A percentile compares a stretch with the other conserved stretches of the same genome.
Evolutionary conservation across 768 basidiomycete species (phyloP).

Genomic region (Myochromella boudieri): DNA sequence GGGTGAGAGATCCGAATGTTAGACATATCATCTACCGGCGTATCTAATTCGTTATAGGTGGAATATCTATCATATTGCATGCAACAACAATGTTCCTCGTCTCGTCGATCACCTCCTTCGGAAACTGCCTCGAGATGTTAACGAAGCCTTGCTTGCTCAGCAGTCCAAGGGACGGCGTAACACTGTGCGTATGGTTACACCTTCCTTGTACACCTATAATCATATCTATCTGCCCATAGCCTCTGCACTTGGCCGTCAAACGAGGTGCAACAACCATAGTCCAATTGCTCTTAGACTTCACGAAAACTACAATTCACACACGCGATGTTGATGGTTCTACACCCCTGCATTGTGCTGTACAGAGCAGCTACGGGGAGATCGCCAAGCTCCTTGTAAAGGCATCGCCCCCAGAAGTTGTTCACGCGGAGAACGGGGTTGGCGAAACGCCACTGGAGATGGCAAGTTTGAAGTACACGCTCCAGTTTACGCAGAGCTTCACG

Average conservation of each 20-base stretch:
- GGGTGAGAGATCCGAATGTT: conserved; percentile 39
- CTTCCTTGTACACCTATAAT: not conserved
- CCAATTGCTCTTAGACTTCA: conserved; percentile 37
- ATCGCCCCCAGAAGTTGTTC: conserved; percentile 36
- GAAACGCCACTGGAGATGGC: conserved; percentile 41
- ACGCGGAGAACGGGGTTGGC: conserved; percentile 52
- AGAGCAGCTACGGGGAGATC: conserved; percentile 31
- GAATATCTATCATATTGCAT: conserved; percentile 57
- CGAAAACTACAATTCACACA: conserved; percentile 31
- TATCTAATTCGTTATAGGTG: conserved; percentile 32
- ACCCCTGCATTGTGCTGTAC: conserved; percentile 50
- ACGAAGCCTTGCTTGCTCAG: conserved; percentile 41
- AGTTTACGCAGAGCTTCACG: conserved; percentile 15
- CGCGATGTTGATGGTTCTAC: conserved; percentile 51
- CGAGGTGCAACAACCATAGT: conserved; percentile 26
- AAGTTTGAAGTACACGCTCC: conserved; percentile 25
- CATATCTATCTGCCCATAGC: conserved; percentile 32
- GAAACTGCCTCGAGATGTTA: conserved; percentile 51
- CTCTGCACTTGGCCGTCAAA: conserved; percentile 54
- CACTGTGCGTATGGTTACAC: conserved; percentile 34
- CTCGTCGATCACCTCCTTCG: conserved; percentile 44
- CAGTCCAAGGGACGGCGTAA: conserved; percentile 44
- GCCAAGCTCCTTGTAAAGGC: conserved; percentile 36
- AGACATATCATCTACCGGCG: not conserved
- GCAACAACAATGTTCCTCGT: conserved; percentile 23